Base-by-base conservation (phyloP, 306 rosid genomes). In the Castanea mollissima region DNA sequence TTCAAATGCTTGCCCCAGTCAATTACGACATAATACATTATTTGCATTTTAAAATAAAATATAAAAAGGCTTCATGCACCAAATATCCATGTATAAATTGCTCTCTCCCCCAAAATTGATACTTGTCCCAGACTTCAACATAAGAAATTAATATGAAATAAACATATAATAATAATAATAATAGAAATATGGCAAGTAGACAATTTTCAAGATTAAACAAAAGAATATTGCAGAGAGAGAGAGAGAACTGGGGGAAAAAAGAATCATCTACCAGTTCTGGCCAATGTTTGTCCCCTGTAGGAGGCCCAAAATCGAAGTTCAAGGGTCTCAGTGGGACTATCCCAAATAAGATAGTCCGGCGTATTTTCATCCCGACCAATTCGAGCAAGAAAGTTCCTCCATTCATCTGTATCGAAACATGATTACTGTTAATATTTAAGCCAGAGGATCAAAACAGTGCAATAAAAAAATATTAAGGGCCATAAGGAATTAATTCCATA, bases 231-330 rank as follows among this genome's bases (percentile, higher is more conserved):
- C 32, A 76, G 25, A 78, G 57, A 74, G 69, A 13, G 29, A 34
- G 38, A 8, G 11, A 41, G 46, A 41, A 41, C 46, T 11, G 46
- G 11, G 46, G 44, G 46, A 2, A 41, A 41, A 41, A 64, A 51
- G 34, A 77, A 80, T 20, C 57, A 81, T 73, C 38, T 86, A 95
- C 99, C 99, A 62, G 99, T 95, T 89, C 99, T 91, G 71, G 98
- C 94, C 81, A 95, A 86, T 51, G 99, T 95, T 86, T 95, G 99
- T 64, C 91, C 99, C n/a, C 99, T 85, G 79, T 92, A 95, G 38
- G 98, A 92, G 54, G 97, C 99, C 99, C 99, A 95, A 86, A 92
- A 90, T 25, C 98, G 95, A 77, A 92, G 88, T 81, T 93, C 98
- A 81, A 95, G 93, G 73, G 89, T 90, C 78, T 95, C 99, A 78